Percentiles rank a stretch among this genome's conserved stretches.
Conservation (phyloP, 768 basidiomycete species). For the Rhizopogon salebrosus region DNA sequence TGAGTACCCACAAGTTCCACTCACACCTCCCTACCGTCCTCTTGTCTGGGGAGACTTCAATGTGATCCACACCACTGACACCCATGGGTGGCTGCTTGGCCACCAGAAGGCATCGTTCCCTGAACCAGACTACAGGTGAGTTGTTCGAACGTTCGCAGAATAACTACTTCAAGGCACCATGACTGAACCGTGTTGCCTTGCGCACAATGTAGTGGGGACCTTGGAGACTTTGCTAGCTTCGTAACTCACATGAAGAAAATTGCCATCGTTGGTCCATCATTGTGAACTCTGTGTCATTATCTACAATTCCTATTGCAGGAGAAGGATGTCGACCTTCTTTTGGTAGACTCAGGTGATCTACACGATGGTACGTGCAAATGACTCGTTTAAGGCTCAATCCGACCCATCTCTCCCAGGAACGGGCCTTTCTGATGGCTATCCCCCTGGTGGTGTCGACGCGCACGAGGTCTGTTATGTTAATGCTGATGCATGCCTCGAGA, state of each 20-base stretch:
- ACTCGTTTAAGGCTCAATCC: background rate
- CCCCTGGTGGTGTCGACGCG: slow-evolving; percentile 63
- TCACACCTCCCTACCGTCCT: slow-evolving; percentile 56
- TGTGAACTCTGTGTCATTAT: background rate
- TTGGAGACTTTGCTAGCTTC: slow-evolving; percentile 88
- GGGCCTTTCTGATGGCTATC: slow-evolving; percentile 73
- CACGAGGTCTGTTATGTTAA: slow-evolving; percentile 47
- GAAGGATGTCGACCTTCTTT: slow-evolving; percentile 75
- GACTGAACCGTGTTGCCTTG: background rate
- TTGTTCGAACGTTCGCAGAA: background rate
- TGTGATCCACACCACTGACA: slow-evolving; percentile 83
- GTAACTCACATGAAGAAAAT: slow-evolving; percentile 75
- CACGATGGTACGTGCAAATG: slow-evolving; percentile 48
- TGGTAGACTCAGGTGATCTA: slow-evolving; percentile 79
- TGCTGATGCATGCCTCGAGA: background rate
- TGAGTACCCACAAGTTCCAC: slow-evolving; percentile 33
- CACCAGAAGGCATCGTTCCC: slow-evolving; percentile 73
- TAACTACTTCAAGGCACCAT: background rate
- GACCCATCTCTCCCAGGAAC: slow-evolving; percentile 44
- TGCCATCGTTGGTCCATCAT: slow-evolving; percentile 42
- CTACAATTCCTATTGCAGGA: slow-evolving; percentile 27
- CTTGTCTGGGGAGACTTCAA: slow-evolving; percentile 90
- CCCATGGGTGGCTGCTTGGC: slow-evolving; percentile 77
- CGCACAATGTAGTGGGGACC: slow-evolving; percentile 40
- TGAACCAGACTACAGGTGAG: slow-evolving; percentile 69